These are phyloP conservation scores for Austroboletus novae-zelandiae DNA, from an alignment of 1,284 basidiomycete genomes.

Conservation along the genomic window DNA sequence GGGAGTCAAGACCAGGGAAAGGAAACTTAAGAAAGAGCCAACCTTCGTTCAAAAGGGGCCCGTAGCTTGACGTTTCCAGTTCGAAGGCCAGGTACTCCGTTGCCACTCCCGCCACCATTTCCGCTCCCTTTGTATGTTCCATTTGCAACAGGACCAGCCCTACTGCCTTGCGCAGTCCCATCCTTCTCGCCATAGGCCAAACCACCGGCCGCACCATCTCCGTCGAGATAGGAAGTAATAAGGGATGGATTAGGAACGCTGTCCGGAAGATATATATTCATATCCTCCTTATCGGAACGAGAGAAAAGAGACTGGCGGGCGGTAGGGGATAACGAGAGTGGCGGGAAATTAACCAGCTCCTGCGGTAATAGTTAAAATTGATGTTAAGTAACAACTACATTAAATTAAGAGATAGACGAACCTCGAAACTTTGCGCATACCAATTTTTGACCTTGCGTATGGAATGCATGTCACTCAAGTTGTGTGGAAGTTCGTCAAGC, in stretches of 20 bases:
- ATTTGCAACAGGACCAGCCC: conserved; percentile 4
- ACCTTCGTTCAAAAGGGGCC: conserved; percentile 76
- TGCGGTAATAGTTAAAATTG: conserved; percentile 33
- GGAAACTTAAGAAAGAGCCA: background rate
- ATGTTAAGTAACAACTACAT: background rate
- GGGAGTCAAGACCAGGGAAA: conserved; percentile 10
- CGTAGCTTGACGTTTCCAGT: conserved; percentile 56
- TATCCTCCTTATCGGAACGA: conserved; percentile 34
- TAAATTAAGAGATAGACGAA: conserved; percentile 37
- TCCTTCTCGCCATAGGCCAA: conserved; percentile 13
- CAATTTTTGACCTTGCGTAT: conserved; percentile 97
- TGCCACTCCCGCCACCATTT: conserved; percentile 12
- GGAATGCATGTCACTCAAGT: conserved; percentile 88
- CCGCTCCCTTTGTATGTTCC: background rate
- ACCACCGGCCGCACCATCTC: conserved; percentile 16
- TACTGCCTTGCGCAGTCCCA: conserved; percentile 9
- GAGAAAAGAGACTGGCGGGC: conserved; percentile 69
- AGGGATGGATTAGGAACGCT: conserved; percentile 69
- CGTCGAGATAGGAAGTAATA: conserved; percentile 29
- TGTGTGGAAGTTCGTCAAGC: conserved; percentile 92
- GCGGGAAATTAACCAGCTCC: conserved; percentile 87
- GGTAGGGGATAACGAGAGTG: conserved; percentile 64
- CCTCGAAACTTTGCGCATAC: conserved; percentile 99
- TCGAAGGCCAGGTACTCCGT: conserved; percentile 26
- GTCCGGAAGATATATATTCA: conserved; percentile 50